phyloP scores from a whole-genome alignment of 208 protist genomes.

The Blastocrithidia nonstop region DNA sequence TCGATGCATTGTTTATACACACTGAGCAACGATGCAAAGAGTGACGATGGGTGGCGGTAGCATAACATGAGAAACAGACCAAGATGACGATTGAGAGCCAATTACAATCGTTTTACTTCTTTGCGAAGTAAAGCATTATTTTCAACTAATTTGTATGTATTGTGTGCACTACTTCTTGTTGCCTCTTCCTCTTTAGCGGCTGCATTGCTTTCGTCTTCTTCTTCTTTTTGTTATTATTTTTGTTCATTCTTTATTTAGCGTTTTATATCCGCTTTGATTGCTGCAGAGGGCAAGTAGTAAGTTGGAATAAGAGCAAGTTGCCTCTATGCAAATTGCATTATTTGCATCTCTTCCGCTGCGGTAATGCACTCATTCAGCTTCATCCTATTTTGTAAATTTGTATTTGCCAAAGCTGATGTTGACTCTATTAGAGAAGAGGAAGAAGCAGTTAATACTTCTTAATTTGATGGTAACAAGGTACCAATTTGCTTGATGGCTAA shows the following conservation, averaged over 20 bases:
- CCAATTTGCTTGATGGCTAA: slow-evolving; percentile 40
- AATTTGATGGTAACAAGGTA: slow-evolving; percentile 11
- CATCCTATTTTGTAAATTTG: too few species aligned
- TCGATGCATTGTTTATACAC: slow-evolving; percentile 51
- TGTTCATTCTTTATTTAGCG: background rate
- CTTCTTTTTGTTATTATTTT: too few species aligned
- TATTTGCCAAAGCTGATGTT: too few species aligned
- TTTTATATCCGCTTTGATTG: slow-evolving; percentile 3
- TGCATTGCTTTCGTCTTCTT: background rate
- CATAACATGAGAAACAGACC: slow-evolving; percentile 69
- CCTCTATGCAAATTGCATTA: slow-evolving; percentile 50
- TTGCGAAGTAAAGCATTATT: background rate
- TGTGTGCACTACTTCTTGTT: slow-evolving; percentile 4
- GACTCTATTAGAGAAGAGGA: too few species aligned
- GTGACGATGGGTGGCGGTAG: slow-evolving; percentile 35
- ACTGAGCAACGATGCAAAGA: slow-evolving; percentile 46
- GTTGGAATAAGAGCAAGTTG: slow-evolving; percentile 39
- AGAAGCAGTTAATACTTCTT: too few species aligned
- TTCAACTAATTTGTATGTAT: background rate
- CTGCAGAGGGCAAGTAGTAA: slow-evolving; percentile 8
- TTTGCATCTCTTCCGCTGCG: slow-evolving; percentile 24
- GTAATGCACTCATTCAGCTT: too few species aligned
- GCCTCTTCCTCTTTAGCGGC: background rate
- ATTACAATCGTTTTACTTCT: slow-evolving; percentile 11
- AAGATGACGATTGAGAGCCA: slow-evolving; percentile 30